phyloP scores from a whole-genome alignment of 192 early-diverging fungal species.

The Dispira simplex region DNA sequence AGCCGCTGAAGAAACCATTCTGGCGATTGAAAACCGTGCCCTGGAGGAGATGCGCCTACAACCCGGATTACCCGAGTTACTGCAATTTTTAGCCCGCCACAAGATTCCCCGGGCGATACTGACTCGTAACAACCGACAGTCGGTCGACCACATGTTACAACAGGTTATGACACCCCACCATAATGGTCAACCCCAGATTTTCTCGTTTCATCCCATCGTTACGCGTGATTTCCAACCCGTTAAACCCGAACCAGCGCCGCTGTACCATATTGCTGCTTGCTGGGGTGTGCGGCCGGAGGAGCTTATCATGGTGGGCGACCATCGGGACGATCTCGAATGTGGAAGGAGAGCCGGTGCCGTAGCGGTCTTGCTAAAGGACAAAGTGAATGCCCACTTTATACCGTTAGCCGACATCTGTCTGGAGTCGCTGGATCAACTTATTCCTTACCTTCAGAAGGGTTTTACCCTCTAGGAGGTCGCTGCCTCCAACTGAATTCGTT shows the following conservation, averaged over 20 bases:
- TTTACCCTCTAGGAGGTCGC: no score
- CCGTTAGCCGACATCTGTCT: slow-evolving; percentile 21
- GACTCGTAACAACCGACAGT: slow-evolving; percentile 25
- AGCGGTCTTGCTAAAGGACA: slow-evolving; percentile 23
- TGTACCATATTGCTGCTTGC: slow-evolving; percentile 20
- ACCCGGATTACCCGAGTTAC: background rate
- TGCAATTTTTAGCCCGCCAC: background rate
- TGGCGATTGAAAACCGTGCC: slow-evolving; percentile 27
- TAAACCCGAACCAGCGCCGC: slow-evolving; percentile 27
- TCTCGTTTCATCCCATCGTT: slow-evolving; percentile 26
- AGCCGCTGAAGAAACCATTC: slow-evolving; percentile 17
- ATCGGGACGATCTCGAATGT: slow-evolving; percentile 31
- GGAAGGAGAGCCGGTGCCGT: slow-evolving; percentile 26
- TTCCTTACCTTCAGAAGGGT: no score
- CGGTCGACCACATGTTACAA: slow-evolving; percentile 27
- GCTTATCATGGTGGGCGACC: slow-evolving; percentile 35
- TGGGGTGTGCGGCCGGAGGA: slow-evolving; percentile 27
- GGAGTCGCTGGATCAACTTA: slow-evolving; percentile 17
- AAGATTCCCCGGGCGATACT: slow-evolving; percentile 21
- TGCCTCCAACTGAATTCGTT: no score
- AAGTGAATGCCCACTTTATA: slow-evolving; percentile 19
- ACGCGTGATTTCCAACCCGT: slow-evolving; percentile 27
- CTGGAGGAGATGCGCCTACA: slow-evolving; percentile 25
- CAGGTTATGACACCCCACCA: slow-evolving; percentile 19
- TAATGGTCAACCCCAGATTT: slow-evolving; percentile 16